Conservation (phyloP, 2,329 filamentous ascomycete genomes). For the Didymella lethalis region DNA sequence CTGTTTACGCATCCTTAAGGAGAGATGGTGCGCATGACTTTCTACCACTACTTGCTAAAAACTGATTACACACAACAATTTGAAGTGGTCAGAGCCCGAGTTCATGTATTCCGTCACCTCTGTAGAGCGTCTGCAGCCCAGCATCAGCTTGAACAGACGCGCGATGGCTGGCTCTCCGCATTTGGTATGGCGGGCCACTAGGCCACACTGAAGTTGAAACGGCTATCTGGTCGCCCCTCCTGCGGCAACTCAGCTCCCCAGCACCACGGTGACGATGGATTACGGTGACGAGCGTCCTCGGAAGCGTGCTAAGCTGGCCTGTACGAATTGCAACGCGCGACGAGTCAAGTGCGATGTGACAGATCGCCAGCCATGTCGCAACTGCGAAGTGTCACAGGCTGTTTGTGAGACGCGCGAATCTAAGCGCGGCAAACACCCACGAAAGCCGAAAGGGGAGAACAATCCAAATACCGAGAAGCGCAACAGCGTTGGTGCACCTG, state of each 20-base stretch:
- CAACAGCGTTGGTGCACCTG: constrained; percentile 7
- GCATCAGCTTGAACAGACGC: background rate
- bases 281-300: constrained; percentile 31
- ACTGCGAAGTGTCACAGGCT: constrained; percentile 50
- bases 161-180: background rate
- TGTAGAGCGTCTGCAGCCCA: background rate
- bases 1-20: background rate
- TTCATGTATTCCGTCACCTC: background rate
- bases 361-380: constrained; percentile 54
- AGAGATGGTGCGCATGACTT: background rate
- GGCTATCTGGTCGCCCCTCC: constrained; percentile 27
- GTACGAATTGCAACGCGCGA: constrained; percentile 55
- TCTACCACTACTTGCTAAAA: background rate
- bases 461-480: constrained; percentile 18
- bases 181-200: constrained; percentile 25
- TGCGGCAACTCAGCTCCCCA: constrained; percentile 24
- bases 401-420: constrained; percentile 55
- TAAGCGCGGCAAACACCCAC: constrained; percentile 53
- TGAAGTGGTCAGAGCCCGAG: background rate
- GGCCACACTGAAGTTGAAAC: constrained; percentile 21
- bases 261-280: constrained; percentile 7
- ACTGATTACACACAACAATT: background rate
- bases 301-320: constrained; percentile 55
- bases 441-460: constrained; percentile 31
- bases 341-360: constrained; percentile 58